These are phyloP conservation scores for Cruciata laevipes DNA, from an alignment of 257 asterid genomes.

Conservation along the genomic window DNA sequence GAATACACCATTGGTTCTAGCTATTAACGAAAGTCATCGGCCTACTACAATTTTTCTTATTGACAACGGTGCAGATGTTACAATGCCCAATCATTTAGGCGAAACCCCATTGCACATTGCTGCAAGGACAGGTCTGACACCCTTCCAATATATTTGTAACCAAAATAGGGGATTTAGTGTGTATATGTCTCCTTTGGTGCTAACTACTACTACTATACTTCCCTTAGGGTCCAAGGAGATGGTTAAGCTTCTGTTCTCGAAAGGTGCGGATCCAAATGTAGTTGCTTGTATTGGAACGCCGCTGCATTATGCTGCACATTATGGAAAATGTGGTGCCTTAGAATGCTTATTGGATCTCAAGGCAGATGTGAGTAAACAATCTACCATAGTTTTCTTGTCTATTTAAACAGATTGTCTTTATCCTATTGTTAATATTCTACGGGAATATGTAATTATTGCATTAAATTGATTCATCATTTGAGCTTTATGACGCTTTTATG, in stretches of 20 bases:
- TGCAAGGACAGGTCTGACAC: conserved; percentile 14
- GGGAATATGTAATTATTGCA: too few relatives aligned
- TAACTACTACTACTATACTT: neutral
- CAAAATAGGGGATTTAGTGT: too few relatives aligned
- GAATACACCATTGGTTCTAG: conserved; percentile 18
- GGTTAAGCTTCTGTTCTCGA: conserved; percentile 1
- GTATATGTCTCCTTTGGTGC: neutral
- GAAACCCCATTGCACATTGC: conserved; percentile 18
- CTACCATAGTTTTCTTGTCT: neutral
- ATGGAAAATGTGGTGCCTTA: conserved; percentile 5
- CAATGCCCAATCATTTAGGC: neutral
- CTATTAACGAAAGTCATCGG: neutral
- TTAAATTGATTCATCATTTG: too few relatives aligned
- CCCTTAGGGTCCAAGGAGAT: conserved; percentile 4
- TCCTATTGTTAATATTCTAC: neutral
- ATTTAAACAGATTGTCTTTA: neutral
- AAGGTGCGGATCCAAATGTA: conserved; percentile 9
- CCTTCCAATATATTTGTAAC: neutral
- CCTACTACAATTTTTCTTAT: conserved; percentile 13
- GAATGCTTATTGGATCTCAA: conserved; percentile 5
- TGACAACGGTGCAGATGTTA: conserved; percentile 18
- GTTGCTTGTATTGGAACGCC: conserved; percentile 7
- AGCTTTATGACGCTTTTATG: too few relatives aligned
- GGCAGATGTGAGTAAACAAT: conserved; percentile 13
- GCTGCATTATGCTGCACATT: conserved; percentile 11